Conservation (phyloP, 495 filamentous ascomycete species). For the Xylaria curta region DNA sequence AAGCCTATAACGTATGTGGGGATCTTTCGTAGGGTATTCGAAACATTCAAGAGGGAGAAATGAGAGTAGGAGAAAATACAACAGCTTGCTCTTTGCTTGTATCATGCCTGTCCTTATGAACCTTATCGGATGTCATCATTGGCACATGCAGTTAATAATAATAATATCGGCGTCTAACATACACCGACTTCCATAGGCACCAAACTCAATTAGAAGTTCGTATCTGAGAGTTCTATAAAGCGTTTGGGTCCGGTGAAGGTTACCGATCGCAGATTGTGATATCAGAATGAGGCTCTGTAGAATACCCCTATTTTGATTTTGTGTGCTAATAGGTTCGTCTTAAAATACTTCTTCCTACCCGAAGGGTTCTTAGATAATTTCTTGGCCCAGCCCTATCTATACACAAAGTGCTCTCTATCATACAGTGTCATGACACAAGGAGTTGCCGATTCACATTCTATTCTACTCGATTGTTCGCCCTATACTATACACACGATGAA, state of each 20-base stretch:
- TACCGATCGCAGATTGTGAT: background rate
- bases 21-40: too few relatives aligned
- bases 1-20: background rate
- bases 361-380: background rate
- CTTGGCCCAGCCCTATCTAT: background rate
- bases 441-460: background rate
- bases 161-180: background rate
- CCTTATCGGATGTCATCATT: background rate
- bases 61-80: background rate
- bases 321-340: background rate
- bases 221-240: background rate
- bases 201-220: background rate
- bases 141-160: background rate
- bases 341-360: background rate
- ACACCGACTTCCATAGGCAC: background rate
- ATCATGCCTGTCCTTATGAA: background rate
- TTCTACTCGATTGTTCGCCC: background rate
- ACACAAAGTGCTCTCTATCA: background rate
- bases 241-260: background rate
- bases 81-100: background rate
- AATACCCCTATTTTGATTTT: background rate
- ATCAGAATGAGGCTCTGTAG: background rate
- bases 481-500: conserved; percentile 29
- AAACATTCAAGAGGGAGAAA: background rate
- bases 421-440: background rate